Conservation (phyloP, 2,329 filamentous ascomycete species). For the Clonostachys solani region DNA sequence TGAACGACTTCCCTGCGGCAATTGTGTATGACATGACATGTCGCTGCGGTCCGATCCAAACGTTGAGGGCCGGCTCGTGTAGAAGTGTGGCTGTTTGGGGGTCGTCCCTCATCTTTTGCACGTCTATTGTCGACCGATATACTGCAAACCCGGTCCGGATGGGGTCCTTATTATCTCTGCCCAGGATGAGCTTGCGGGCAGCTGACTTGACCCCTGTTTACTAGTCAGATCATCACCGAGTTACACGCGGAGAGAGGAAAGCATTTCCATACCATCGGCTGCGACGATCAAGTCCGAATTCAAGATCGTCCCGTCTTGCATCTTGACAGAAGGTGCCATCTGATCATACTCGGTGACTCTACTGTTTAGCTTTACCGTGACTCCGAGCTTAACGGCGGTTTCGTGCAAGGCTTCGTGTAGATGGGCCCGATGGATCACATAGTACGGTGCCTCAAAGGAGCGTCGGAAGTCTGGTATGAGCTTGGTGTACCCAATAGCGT, state of each 20-base stretch:
- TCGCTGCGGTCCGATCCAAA: conserved; percentile 33
- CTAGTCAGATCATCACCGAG: too few relatives aligned
- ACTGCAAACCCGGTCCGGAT: conserved; percentile 29
- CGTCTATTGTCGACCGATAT: conserved; percentile 33
- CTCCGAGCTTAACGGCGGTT: conserved; percentile 15
- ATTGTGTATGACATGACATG: conserved; percentile 43
- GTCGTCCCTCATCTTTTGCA: conserved; percentile 24
- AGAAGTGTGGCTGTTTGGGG: conserved; percentile 30
- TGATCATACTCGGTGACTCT: conserved; percentile 14
- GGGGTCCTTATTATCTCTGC: conserved; percentile 3
- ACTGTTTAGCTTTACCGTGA: conserved; percentile 14
- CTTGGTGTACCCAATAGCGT: conserved; percentile 20
- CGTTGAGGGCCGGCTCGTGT: conserved; percentile 28
- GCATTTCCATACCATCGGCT: conserved; percentile 23
- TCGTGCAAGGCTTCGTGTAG: conserved; percentile 22
- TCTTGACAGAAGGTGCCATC: conserved; percentile 9
- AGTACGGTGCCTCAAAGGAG: conserved; percentile 21
- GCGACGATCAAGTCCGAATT: conserved; percentile 25
- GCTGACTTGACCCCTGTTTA: too few relatives aligned
- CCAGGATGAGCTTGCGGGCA: neutral
- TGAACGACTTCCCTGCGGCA: conserved; percentile 32
- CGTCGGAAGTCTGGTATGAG: conserved; percentile 15
- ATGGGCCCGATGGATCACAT: conserved; percentile 27
- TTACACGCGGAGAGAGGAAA: too few relatives aligned
- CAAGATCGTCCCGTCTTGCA: conserved; percentile 13